Percentiles rank a stretch among this genome's conserved stretches.
phyloP scores from a whole-genome alignment of 306 rosid genomes.

The Begonia masoniana region DNA sequence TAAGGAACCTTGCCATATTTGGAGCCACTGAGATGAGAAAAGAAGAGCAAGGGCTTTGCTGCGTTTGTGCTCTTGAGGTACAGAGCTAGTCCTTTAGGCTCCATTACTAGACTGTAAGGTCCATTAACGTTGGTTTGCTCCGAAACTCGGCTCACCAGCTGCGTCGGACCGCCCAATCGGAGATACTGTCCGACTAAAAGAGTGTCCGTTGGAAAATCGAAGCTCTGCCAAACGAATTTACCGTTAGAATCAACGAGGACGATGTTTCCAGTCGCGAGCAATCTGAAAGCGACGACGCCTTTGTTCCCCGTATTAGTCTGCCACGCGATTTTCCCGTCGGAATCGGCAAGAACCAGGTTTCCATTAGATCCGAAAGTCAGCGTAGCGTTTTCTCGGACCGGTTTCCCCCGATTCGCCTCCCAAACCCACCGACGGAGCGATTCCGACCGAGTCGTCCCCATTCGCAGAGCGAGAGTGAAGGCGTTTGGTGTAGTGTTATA shows the following conservation, averaged over 20 bases:
- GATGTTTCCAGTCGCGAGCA: slow-evolving; percentile 49
- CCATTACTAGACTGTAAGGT: slow-evolving; percentile 46
- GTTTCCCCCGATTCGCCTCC: slow-evolving; percentile 55
- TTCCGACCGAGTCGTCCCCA: slow-evolving; percentile 33
- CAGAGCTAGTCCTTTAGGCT: slow-evolving; percentile 36
- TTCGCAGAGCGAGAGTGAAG: slow-evolving; percentile 41
- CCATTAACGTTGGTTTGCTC: slow-evolving; percentile 35
- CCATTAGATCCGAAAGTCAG: slow-evolving; percentile 28
- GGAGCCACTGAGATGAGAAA: slow-evolving; percentile 15
- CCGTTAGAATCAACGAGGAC: slow-evolving; percentile 34
- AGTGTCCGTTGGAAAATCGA: slow-evolving; percentile 59
- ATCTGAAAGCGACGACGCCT: slow-evolving; percentile 41
- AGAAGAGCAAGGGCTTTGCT: slow-evolving; percentile 31
- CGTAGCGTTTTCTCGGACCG: slow-evolving; percentile 37
- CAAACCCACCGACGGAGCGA: slow-evolving; percentile 41
- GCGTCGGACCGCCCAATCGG: slow-evolving; percentile 3
- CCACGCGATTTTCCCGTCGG: slow-evolving; percentile 41
- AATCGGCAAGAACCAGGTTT: slow-evolving; percentile 37
- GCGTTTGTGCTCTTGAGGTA: slow-evolving; percentile 45
- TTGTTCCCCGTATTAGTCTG: slow-evolving; percentile 43
- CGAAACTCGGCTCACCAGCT: slow-evolving; percentile 44
- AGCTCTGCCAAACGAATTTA: slow-evolving; percentile 52
- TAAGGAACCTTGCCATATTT: slow-evolving; percentile 13
- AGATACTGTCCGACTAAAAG: slow-evolving; percentile 48
- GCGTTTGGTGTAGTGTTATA: slow-evolving; percentile 54